These are phyloP conservation scores for Brassica hybrid DNA, from an alignment of 441 rosid species.

Conservation along the genomic window DNA sequence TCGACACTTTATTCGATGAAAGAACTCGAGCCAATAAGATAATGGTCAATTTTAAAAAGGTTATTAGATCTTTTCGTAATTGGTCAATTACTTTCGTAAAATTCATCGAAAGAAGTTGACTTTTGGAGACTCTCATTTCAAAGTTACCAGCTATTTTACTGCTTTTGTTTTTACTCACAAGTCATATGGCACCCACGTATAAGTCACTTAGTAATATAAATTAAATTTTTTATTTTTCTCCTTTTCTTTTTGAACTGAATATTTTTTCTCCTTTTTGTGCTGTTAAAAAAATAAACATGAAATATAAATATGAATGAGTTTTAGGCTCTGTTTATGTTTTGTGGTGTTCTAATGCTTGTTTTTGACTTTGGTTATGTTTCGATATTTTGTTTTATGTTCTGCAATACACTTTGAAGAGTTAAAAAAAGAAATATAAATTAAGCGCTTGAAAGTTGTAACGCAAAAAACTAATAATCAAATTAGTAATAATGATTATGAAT, in stretches of 20 bases:
- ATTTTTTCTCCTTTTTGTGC: too few species aligned
- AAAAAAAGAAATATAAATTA: too few species aligned
- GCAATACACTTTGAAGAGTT: too few species aligned
- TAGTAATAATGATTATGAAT: conserved; percentile 14
- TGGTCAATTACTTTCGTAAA: conserved; percentile 3
- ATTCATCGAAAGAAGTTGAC: not conserved
- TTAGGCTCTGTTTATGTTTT: too few species aligned
- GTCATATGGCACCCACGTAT: not conserved
- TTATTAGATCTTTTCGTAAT: conserved; percentile 10
- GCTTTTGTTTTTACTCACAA: conserved; percentile 5
- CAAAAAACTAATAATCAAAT: not conserved
- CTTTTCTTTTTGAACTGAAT: too few species aligned
- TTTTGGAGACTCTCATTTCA: not conserved
- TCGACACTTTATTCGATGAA: conserved; percentile 29
- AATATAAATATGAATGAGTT: too few species aligned
- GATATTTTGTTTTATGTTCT: too few species aligned
- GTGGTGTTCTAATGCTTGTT: too few species aligned
- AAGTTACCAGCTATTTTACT: conserved; percentile 24
- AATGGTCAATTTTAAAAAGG: not conserved
- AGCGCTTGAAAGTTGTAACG: conserved; percentile 2
- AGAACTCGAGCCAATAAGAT: conserved; percentile 39
- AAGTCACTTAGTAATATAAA: not conserved
- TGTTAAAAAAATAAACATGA: too few species aligned
- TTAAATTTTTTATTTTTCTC: not conserved
- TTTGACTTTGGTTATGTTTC: too few species aligned